Evolutionary conservation across 208 protist species (phyloP).

Genomic region (Wallacemonas sp.): DNA sequence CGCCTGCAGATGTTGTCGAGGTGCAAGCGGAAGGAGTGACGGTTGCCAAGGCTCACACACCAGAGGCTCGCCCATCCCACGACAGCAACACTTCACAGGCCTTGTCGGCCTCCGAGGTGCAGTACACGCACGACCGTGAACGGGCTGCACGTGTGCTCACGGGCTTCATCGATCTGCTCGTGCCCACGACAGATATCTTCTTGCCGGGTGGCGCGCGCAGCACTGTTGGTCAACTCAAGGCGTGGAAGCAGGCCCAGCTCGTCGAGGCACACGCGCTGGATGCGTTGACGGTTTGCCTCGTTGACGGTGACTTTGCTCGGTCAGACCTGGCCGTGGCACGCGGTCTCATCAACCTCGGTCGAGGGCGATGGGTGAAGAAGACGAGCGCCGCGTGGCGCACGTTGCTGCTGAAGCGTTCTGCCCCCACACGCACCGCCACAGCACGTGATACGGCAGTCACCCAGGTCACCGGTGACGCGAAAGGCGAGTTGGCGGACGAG

Average conservation of each 20-base stretch:
- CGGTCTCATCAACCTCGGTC: slow-evolving; percentile 66
- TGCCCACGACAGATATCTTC: neutral
- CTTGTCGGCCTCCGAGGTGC: neutral
- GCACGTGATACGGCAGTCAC: too few relatives aligned
- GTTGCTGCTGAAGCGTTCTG: slow-evolving; percentile 20
- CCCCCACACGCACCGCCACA: too few relatives aligned
- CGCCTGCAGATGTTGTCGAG: neutral
- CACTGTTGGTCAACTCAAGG: neutral
- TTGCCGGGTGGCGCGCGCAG: neutral
- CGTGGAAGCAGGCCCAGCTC: neutral
- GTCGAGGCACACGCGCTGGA: neutral
- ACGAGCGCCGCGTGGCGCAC: slow-evolving; percentile 40
- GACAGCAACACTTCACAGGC: neutral
- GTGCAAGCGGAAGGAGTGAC: too few relatives aligned
- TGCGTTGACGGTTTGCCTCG: slow-evolving; percentile 48
- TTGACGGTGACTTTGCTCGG: slow-evolving; percentile 68
- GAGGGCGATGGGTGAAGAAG: slow-evolving; percentile 56
- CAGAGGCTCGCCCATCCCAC: neutral
- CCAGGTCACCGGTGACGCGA: too few relatives aligned
- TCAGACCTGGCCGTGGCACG: slow-evolving; percentile 63
- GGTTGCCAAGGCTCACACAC: too few relatives aligned
- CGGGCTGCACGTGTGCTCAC: slow-evolving; percentile 4
- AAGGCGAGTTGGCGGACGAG: too few relatives aligned
- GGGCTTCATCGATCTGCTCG: neutral
- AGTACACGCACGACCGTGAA: slow-evolving; percentile 1